These are phyloP conservation scores for Tetradesmus lagerheimii DNA, from an alignment of 139 green algal species.

Conservation along the genomic window DNA sequence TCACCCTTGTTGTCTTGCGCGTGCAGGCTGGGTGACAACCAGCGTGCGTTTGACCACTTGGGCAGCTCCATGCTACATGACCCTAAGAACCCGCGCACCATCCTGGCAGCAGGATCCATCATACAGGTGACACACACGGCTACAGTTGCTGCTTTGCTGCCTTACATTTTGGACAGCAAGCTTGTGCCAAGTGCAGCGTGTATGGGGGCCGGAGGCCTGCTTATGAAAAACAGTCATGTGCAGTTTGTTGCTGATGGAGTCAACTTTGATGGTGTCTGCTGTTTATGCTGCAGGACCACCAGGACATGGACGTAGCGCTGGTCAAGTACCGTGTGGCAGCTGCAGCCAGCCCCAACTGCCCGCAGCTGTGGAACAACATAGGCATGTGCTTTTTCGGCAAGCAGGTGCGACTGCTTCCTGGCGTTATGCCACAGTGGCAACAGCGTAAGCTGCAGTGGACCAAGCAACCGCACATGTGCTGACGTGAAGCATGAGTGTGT, in stretches of 20 bases:
- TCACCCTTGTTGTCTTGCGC: not conserved
- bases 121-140: conserved; percentile 68
- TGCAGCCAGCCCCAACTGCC: conserved; percentile 76
- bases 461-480: no score
- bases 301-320: conserved; percentile 84
- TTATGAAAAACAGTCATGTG: not conserved
- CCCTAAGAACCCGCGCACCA: conserved; percentile 76
- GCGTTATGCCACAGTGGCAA: not conserved
- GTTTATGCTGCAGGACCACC: conserved; percentile 71
- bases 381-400: conserved; percentile 92
- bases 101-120: conserved; percentile 83
- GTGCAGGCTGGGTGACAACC: conserved; percentile 72
- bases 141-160: no score
- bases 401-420: conserved; percentile 58
- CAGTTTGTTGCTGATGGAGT: not conserved
- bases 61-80: conserved; percentile 75
- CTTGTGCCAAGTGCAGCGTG: no score
- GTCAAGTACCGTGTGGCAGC: conserved; percentile 87
- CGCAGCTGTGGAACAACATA: conserved; percentile 93
- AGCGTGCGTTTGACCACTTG: conserved; percentile 79
- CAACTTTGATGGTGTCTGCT: not conserved
- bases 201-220: no score
- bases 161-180: no score
- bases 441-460: no score
- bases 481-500: no score